These are phyloP conservation scores for Skeletonema grethae DNA, from an alignment of 108 stramenopile genomes.

Conservation along the genomic window DNA sequence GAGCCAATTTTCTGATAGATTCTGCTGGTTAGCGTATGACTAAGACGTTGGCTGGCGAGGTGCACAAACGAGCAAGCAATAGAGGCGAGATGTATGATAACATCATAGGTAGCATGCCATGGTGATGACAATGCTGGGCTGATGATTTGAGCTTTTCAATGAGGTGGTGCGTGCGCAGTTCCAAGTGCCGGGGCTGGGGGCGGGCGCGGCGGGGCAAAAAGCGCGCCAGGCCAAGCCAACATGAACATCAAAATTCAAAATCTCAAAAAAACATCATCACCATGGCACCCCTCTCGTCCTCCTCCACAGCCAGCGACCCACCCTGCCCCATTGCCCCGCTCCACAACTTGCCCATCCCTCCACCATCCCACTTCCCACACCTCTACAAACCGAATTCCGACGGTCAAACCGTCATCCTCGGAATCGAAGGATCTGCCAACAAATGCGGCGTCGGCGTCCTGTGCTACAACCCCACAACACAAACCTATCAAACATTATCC, in stretches of 20 bases:
- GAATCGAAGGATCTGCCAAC: conserved; percentile 99
- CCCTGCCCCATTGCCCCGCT: conserved; percentile 46
- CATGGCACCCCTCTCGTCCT: neutral
- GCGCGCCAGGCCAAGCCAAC: too few relatives aligned
- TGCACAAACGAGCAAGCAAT: too few relatives aligned
- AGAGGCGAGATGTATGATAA: too few relatives aligned
- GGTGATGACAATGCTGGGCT: too few relatives aligned
- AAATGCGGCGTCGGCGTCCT: conserved; percentile 98
- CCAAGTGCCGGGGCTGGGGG: too few relatives aligned
- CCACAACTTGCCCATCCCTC: conserved; percentile 47
- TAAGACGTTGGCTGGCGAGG: too few relatives aligned
- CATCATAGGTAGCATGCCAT: too few relatives aligned
- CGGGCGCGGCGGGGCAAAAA: too few relatives aligned
- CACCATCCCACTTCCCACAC: conserved; percentile 32
- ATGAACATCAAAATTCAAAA: too few relatives aligned
- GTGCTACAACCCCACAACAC: conserved; percentile 64
- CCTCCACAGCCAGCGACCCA: conserved; percentile 41
- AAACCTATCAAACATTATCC: conserved; percentile 87
- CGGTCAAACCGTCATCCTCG: conserved; percentile 66
- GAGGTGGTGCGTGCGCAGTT: too few relatives aligned
- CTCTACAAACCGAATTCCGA: conserved; percentile 31
- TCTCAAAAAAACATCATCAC: neutral
- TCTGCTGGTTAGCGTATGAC: too few relatives aligned
- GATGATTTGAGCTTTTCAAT: too few relatives aligned
- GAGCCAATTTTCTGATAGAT: neutral